These are phyloP conservation scores for Oryza rufipogon DNA, from an alignment of 176 grass and related monocot species.

Conservation along the genomic window DNA sequence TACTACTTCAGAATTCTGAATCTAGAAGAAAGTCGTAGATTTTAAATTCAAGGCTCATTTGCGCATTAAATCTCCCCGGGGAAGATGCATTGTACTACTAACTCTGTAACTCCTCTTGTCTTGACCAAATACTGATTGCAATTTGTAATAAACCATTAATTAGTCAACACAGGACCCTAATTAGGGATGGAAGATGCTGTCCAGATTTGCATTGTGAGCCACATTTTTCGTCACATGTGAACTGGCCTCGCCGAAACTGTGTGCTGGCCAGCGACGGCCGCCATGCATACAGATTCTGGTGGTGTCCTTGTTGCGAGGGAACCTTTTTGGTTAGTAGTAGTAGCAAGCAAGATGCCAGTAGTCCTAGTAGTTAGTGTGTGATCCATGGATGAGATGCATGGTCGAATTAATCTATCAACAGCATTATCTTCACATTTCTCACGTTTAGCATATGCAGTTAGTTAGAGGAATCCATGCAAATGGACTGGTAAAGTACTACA, in stretches of 20 bases:
- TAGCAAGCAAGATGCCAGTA: background rate
- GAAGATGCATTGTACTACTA: background rate
- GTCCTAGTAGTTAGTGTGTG: background rate
- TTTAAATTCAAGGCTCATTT: background rate
- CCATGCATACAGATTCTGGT: background rate
- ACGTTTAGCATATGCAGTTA: conserved; percentile 2
- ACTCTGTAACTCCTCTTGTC: background rate
- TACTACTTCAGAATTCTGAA: background rate
- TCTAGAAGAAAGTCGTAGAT: background rate
- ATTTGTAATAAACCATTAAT: background rate
- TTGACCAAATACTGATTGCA: conserved; percentile 1
- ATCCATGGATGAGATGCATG: conserved; percentile 22
- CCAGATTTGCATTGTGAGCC: background rate
- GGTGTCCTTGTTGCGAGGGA: background rate
- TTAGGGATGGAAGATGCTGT: background rate
- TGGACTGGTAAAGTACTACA: too few relatives aligned
- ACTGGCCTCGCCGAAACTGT: background rate
- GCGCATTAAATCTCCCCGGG: background rate
- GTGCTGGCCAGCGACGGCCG: background rate
- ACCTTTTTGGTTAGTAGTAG: background rate
- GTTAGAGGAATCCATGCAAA: background rate
- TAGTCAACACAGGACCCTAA: background rate
- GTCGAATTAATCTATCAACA: background rate
- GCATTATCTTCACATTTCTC: conserved; percentile 16
- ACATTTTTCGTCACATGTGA: conserved; percentile 28